phyloP scores from a whole-genome alignment of 129 eudicot genomes.

The Artemisia tridentata region DNA sequence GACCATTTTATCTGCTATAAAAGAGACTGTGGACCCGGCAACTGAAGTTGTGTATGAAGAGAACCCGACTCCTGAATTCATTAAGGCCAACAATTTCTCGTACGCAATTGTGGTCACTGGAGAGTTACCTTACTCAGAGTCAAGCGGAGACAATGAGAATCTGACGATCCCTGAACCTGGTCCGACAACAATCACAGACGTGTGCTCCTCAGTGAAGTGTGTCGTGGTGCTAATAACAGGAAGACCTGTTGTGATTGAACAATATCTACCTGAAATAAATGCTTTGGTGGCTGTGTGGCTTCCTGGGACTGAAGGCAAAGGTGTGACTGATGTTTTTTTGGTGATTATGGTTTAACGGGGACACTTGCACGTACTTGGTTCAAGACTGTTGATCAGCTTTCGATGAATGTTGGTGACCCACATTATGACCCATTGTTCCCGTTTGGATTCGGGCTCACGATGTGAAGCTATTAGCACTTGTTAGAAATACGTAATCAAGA shows the following conservation, averaged over 20 bases:
- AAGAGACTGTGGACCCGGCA: conserved; percentile 48
- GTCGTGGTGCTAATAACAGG: conserved; percentile 66
- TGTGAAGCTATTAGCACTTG: conserved; percentile 3
- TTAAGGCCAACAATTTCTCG: conserved; percentile 53
- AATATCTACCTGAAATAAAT: conserved; percentile 46
- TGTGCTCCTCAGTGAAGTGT: conserved; percentile 63
- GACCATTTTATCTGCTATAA: conserved; percentile 63
- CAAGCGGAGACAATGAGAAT: conserved; percentile 59
- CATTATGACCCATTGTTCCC: conserved; percentile 73
- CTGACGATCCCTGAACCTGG: conserved; percentile 64
- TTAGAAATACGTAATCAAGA: too few relatives aligned
- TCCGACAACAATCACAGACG: conserved; percentile 50
- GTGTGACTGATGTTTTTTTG: conserved; percentile 74
- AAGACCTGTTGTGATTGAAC: conserved; percentile 69
- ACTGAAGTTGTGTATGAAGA: conserved; percentile 62
- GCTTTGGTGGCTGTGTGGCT: conserved; percentile 87
- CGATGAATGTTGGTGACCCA: conserved; percentile 75
- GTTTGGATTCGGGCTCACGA: conserved; percentile 68
- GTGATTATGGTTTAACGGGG: conserved; percentile 73
- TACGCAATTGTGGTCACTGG: conserved; percentile 82
- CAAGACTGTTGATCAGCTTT: conserved; percentile 72
- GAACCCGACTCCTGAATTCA: conserved; percentile 46
- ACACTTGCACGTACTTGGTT: conserved; percentile 73
- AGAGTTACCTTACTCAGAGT: conserved; percentile 75
- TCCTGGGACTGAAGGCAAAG: conserved; percentile 77